phyloP scores from a whole-genome alignment of 148 eudicot genomes.

The Silene conica region DNA sequence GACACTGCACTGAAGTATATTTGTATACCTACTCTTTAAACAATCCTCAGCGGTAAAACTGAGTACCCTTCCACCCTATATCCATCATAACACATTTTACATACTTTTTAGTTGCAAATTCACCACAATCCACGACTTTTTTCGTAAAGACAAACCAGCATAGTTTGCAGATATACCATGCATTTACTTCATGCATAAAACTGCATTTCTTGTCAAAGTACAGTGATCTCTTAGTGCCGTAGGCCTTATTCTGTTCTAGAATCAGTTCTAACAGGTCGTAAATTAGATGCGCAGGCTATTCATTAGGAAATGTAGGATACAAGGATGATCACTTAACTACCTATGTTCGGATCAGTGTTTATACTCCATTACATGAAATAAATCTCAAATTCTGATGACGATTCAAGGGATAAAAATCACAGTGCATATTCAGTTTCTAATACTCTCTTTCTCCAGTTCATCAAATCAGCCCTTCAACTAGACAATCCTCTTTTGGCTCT shows the following conservation, averaged over 20 bases:
- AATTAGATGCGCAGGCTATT: not conserved
- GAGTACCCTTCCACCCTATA: not conserved
- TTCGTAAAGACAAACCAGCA: not conserved
- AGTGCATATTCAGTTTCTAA: not conserved
- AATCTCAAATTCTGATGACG: not conserved
- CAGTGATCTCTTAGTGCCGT: too few relatives aligned
- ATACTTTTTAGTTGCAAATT: too few relatives aligned
- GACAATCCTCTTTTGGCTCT: too few relatives aligned
- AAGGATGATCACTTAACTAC: not conserved
- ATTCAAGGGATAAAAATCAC: not conserved
- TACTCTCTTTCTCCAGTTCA: too few relatives aligned
- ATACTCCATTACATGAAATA: not conserved
- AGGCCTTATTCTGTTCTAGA: not conserved
- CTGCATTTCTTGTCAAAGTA: not conserved
- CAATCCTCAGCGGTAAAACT: not conserved
- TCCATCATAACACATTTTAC: not conserved
- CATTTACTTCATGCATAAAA: not conserved
- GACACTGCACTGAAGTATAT: not conserved
- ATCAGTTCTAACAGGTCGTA: not conserved
- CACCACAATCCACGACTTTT: not conserved
- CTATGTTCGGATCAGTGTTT: not conserved
- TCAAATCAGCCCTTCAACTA: too few relatives aligned
- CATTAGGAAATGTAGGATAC: not conserved
- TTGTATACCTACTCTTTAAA: not conserved
- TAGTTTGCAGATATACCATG: not conserved